Evolutionary conservation across 805 yeast species (phyloP).

Genomic region (Blastobotrys muscicola): DNA sequence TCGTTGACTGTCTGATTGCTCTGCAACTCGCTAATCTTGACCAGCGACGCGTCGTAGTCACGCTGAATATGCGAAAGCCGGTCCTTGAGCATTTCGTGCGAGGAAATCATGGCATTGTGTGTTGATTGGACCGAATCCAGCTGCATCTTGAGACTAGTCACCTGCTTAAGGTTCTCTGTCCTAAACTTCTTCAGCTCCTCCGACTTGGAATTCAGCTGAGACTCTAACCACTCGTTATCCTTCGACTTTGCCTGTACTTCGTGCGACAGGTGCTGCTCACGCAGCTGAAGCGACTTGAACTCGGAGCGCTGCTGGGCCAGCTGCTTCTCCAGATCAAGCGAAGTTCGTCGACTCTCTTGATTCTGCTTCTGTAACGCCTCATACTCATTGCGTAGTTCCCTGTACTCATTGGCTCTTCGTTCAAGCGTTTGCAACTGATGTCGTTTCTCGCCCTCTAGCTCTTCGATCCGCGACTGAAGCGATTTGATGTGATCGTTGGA

Average conservation of each 20-base stretch:
- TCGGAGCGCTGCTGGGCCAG: conserved; percentile 28
- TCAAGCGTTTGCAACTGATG: conserved; percentile 23
- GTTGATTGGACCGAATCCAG: conserved; percentile 31
- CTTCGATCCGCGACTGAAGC: conserved; percentile 15
- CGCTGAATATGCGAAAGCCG: conserved; percentile 31
- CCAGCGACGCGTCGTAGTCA: conserved; percentile 35
- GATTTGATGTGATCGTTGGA: conserved; percentile 6
- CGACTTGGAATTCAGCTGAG: conserved; percentile 28
- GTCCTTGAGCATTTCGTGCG: conserved; percentile 18
- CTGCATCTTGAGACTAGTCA: conserved; percentile 27
- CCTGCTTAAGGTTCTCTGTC: conserved; percentile 25
- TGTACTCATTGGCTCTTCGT: conserved; percentile 22
- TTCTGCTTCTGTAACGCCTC: conserved; percentile 29
- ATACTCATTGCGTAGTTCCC: conserved; percentile 31
- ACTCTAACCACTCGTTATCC: conserved; percentile 35
- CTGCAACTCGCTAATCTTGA: conserved; percentile 39
- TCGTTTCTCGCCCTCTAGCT: conserved; percentile 20
- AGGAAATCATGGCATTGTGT: conserved; percentile 17
- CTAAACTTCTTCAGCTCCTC: conserved; percentile 27
- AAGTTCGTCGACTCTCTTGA: conserved; percentile 31
- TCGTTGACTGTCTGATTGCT: conserved; percentile 36
- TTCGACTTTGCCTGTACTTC: conserved; percentile 35
- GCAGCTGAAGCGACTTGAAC: conserved; percentile 25
- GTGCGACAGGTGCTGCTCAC: conserved; percentile 31
- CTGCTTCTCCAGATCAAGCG: conserved; percentile 32